Evolutionary conservation across 305 asterid species (phyloP).

Genomic region (Stenogyne calaminthoides): DNA sequence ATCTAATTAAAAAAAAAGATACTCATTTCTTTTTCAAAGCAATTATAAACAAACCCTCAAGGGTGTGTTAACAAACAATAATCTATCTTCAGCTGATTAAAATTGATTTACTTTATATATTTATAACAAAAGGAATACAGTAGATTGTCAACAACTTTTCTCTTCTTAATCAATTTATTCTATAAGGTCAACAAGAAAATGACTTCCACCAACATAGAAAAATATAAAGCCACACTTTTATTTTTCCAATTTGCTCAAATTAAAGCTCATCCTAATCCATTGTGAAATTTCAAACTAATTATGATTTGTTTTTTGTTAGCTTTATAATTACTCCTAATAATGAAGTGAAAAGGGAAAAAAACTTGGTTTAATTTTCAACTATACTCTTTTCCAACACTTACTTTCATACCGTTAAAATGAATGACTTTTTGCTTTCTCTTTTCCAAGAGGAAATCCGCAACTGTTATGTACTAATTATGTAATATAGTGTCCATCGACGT

Average conservation of each 20-base stretch:
- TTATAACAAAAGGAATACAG: background rate
- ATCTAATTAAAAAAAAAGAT: no score
- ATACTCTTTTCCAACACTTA: no score
- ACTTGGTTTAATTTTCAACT: no score
- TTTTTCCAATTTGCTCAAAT: conserved; percentile 27
- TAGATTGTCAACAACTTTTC: conserved; percentile 35
- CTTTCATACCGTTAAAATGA: background rate
- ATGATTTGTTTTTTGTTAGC: conserved; percentile 25
- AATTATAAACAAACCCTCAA: no score
- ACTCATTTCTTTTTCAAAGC: no score
- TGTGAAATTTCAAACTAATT: conserved; percentile 31
- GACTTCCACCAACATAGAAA: conserved; percentile 45
- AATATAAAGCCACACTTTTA: conserved; percentile 34
- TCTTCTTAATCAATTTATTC: conserved; percentile 31
- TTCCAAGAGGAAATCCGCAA: background rate
- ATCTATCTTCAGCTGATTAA: conserved; percentile 10
- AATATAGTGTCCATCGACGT: no score
- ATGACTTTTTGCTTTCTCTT: background rate
- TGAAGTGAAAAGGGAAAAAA: background rate
- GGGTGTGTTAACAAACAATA: background rate
- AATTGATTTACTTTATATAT: background rate
- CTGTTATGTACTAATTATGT: background rate
- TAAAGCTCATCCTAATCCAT: conserved; percentile 34
- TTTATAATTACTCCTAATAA: conserved; percentile 27
- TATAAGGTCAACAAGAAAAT: conserved; percentile 47